Evolutionary conservation across 768 basidiomycete species (phyloP), one percentile per base, ranked within the genome.

Genomic region (Macrolepiota dolichaula): DNA sequence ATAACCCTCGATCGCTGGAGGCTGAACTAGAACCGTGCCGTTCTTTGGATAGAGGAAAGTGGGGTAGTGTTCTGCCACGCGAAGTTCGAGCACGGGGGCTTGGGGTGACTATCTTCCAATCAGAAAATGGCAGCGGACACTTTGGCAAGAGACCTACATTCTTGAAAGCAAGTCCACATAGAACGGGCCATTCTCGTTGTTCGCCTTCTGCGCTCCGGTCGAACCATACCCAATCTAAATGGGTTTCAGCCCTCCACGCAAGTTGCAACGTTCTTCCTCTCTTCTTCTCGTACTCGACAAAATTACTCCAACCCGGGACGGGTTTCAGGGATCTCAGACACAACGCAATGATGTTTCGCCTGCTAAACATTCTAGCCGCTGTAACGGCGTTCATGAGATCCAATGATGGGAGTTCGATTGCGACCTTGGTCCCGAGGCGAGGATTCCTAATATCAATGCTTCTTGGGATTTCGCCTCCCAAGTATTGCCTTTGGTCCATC

Each of bases 171-270:
- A 96, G 65, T 35, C 93, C 94, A 63, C 83, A 89, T 10, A 96
- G 71, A 2, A 93, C 84, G 0, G 83, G 81, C 89, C 91, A 94
- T 25, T 81, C 78, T 50, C 94, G 79, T 22, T 72, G 65, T 53
- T 81, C 76, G 10, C 86, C 90, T 36, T 83, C 77, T 0, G 88
- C 76, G 65, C 91, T 88, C 25, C 81, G 76, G n/a, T 86, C 80
- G 38, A 87, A 78, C 82, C 89, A 89, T 27, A 95, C 77, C 96
- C 96, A 98, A 68, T 98, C 95, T 51, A 98, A 70, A 62, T 84
- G 82, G 2, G 86, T 85, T 22, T 80, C 85, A 29, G 80, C 69
- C 40, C 90, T 81, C 96, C 96, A 98, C 46, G 86, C 91, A 40
- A 97, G 77, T 69, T 87, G 82, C 38, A 96, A 73, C 7, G 74